These are phyloP conservation scores for Linnemannia zychae DNA, from an alignment of 192 early-diverging fungal genomes.

Conservation along the genomic window DNA sequence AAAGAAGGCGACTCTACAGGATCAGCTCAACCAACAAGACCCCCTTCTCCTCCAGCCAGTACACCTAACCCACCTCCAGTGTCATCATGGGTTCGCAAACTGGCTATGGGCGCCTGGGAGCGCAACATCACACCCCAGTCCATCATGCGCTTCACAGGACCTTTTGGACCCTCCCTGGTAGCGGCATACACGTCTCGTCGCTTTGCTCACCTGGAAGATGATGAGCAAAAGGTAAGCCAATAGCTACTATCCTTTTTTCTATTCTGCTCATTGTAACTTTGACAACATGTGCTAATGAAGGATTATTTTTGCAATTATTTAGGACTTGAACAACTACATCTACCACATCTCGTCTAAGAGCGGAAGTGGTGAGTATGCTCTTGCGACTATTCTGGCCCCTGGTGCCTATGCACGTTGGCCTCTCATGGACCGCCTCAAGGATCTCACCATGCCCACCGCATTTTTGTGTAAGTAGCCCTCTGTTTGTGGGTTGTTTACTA, in stretches of 20 bases:
- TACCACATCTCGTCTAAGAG: conserved; percentile 83
- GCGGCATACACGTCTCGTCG: conserved; percentile 68
- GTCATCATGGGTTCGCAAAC: conserved; percentile 47
- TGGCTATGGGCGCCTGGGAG: conserved; percentile 76
- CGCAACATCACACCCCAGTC: conserved; percentile 86
- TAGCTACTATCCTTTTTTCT: background rate
- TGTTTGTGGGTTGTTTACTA: background rate
- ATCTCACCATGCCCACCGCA: conserved; percentile 77
- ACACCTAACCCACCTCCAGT: conserved; percentile 7
- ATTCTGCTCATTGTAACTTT: background rate
- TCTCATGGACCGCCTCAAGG: conserved; percentile 72
- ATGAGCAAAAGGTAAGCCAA: conserved; percentile 62
- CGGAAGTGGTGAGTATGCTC: conserved; percentile 88
- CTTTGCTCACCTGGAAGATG: conserved; percentile 76
- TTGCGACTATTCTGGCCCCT: conserved; percentile 81
- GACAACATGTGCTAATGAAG: background rate
- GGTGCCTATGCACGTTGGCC: conserved; percentile 87
- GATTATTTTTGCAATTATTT: background rate
- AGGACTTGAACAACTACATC: conserved; percentile 82
- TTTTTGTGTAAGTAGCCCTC: conserved; percentile 70
- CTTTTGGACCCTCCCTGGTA: conserved; percentile 78
- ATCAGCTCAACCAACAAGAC: background rate
- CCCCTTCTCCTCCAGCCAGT: background rate
- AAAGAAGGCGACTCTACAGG: background rate
- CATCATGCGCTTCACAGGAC: conserved; percentile 81